Base-by-base conservation (phyloP, 202 grass and related monocot genomes). In the Musa balbisiana region DNA sequence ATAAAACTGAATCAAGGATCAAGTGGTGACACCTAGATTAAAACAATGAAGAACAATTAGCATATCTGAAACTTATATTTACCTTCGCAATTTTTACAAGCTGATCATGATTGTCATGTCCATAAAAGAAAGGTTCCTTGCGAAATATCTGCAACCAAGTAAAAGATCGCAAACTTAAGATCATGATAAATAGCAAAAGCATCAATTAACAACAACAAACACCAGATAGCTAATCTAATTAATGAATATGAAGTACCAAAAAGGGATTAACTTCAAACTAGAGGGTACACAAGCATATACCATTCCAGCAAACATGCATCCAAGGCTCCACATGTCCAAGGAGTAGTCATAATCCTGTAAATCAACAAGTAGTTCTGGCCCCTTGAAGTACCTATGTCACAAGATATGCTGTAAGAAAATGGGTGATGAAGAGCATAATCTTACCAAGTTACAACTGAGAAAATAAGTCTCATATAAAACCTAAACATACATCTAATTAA, bases 51-150 rank as follows among this genome's bases (percentile, higher is more conserved):
- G 6, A 65, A 52, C 20, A 52, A 66, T 1, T 43, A 43, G 0
- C 64, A 77, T 11, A 16, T 25, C 33, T 51, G 22, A 51, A 53
- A 26, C 26, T 53, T 19, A 76, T 64, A 69, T 53, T 53, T 73
- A 96, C 92, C 92, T 96, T 96, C 16, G 87, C 92, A 19, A 96
- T 96, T 83, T 96, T 96, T 69, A 96, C 89, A 74, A 96, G 92
- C 76, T 96, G 92, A 68, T 96, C 92, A 79, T 90, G 92, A 82
- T 96, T 96, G 70, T 96, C 92, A 80, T 92, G 92, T 20, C 89
- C 92, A 83, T 96, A 92, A 78, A 96, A 96, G 89, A 96, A 96
- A 65, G 92, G 92, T 25, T 96, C 92, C 87, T 96, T 96, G 64
- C 92, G 92, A 20, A 96, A 96, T 80, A 96, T 92, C 92, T 96